phyloP scores from a whole-genome alignment of 805 yeast genomes.

The Ascoidea asiatica region DNA sequence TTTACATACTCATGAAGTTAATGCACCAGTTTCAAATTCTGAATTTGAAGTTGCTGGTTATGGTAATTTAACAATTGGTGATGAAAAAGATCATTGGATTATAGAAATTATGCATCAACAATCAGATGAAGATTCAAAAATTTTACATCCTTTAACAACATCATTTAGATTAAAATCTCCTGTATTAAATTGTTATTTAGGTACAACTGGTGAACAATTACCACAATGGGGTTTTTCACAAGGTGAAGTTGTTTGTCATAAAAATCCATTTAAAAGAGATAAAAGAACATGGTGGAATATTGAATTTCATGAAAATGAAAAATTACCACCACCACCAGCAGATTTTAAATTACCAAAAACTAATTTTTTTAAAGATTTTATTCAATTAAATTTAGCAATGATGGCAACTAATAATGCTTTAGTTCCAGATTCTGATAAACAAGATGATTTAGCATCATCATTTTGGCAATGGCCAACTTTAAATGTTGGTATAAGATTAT shows the following conservation, averaged over 20 bases:
- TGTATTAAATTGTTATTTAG: conserved; percentile 68
- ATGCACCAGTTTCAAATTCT: conserved; percentile 44
- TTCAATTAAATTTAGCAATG: conserved; percentile 71
- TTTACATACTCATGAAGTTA: conserved; percentile 58
- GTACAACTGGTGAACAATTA: conserved; percentile 66
- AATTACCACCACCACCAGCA: conserved; percentile 45
- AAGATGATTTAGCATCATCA: conserved; percentile 53
- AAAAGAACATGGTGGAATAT: conserved; percentile 86
- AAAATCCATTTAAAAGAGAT: conserved; percentile 54
- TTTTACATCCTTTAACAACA: conserved; percentile 71
- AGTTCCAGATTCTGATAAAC: conserved; percentile 65
- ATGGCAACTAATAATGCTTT: conserved; percentile 78
- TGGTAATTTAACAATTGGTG: conserved; percentile 54
- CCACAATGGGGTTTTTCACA: conserved; percentile 99
- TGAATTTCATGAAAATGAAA: conserved; percentile 51
- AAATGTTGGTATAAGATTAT: conserved; percentile 61
- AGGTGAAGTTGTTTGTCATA: conserved; percentile 83
- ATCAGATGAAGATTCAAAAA: conserved; percentile 35
- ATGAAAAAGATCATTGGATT: conserved; percentile 65
- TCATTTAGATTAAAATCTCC: conserved; percentile 64
- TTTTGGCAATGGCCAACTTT: conserved; percentile 91
- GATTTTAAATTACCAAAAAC: conserved; percentile 62
- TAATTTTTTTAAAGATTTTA: conserved; percentile 61
- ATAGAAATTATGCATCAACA: conserved; percentile 54
- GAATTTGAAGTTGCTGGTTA: conserved; percentile 60